phyloP scores from a whole-genome alignment of 225 moss, liverwort and hornwort species.

The Ulota crispa region DNA sequence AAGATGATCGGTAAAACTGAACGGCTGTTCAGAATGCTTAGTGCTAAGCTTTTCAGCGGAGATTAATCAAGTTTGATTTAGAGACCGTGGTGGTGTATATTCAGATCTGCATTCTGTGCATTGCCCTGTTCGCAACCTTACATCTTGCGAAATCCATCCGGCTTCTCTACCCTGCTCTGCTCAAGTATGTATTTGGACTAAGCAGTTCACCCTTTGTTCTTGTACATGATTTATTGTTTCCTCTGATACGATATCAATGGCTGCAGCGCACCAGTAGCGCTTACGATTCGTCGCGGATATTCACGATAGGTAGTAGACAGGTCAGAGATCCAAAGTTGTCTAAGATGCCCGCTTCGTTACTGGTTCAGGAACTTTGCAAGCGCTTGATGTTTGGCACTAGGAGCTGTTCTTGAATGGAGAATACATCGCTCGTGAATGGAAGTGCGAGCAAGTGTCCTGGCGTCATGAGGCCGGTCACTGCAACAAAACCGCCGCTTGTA shows the following conservation, averaged over 20 bases:
- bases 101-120: slow-evolving; percentile 87
- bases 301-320: neutral
- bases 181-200: neutral
- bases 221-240: neutral
- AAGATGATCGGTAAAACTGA: neutral
- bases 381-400: slow-evolving; percentile 86
- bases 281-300: neutral
- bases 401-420: slow-evolving; percentile 69
- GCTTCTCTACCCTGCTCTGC: neutral
- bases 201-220: neutral
- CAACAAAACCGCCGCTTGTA: slow-evolving; percentile 65
- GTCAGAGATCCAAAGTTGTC: neutral
- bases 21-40: neutral
- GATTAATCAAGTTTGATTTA: neutral
- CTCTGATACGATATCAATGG: neutral
- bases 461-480: slow-evolving; percentile 43
- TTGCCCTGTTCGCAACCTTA: slow-evolving; percentile 75
- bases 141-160: slow-evolving; percentile 63
- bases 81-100: neutral
- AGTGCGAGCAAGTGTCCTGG: slow-evolving; percentile 57
- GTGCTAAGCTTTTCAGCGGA: neutral
- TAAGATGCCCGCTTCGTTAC: neutral
- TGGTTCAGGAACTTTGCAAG: slow-evolving; percentile 84
- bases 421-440: slow-evolving; percentile 56
- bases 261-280: neutral